phyloP scores from a whole-genome alignment of 768 basidiomycete species.

The Serendipita sp. region DNA sequence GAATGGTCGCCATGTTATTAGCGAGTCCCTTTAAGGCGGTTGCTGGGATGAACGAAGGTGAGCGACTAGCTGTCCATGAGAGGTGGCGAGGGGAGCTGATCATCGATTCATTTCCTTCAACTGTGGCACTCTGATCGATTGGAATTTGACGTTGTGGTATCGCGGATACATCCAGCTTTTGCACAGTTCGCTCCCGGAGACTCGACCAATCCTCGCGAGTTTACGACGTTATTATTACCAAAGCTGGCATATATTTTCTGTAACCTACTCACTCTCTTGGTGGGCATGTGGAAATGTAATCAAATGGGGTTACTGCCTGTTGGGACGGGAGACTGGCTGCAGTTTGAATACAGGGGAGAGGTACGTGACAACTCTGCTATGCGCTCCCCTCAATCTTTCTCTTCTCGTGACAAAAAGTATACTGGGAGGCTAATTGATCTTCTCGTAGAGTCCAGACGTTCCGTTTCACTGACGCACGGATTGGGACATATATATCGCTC shows the following conservation, averaged over 20 bases:
- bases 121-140: neutral
- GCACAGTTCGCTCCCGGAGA: slow-evolving; percentile 45
- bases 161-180: slow-evolving; percentile 33
- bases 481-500: neutral
- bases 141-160: neutral
- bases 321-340: slow-evolving; percentile 88
- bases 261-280: slow-evolving; percentile 60
- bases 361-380: too few relatives aligned
- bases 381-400: too few relatives aligned
- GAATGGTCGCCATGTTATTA: slow-evolving; percentile 87
- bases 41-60: slow-evolving; percentile 62
- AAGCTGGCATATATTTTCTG: slow-evolving; percentile 58
- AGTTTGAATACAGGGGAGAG: slow-evolving; percentile 67
- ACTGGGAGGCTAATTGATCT: neutral
- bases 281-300: slow-evolving; percentile 87
- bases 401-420: neutral
- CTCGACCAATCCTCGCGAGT: slow-evolving; percentile 25
- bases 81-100: neutral
- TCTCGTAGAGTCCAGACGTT: neutral
- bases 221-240: slow-evolving; percentile 46
- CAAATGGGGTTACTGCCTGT: slow-evolving; percentile 84
- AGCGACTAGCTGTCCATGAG: slow-evolving; percentile 16
- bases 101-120: neutral
- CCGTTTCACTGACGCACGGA: neutral
- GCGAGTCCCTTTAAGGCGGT: slow-evolving; percentile 75